These are phyloP conservation scores for Xylariales sp. DNA, from an alignment of 2,329 filamentous ascomycete genomes.

Conservation along the genomic window DNA sequence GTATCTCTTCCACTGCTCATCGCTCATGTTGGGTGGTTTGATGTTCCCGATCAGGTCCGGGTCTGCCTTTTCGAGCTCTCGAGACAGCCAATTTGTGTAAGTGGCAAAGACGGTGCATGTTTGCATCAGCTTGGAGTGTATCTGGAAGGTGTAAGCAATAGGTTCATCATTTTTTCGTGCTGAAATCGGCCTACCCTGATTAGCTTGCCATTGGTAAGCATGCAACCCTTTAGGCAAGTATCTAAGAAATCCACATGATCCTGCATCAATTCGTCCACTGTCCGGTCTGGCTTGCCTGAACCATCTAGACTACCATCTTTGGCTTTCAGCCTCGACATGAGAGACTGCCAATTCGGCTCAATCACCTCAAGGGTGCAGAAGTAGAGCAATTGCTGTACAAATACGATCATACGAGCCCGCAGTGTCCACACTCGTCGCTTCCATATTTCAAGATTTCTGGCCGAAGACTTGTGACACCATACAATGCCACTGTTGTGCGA, in stretches of 20 bases:
- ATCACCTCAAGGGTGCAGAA: slow-evolving; percentile 97
- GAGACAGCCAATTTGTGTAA: slow-evolving; percentile 81
- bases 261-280: slow-evolving; percentile 97
- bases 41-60: slow-evolving; percentile 62
- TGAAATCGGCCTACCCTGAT: slow-evolving; percentile 75
- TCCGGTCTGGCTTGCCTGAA: slow-evolving; percentile 47
- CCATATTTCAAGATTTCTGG: slow-evolving; percentile 77
- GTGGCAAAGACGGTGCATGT: slow-evolving; percentile 92
- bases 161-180: no score
- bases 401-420: slow-evolving; percentile 90
- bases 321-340: slow-evolving; percentile 80
- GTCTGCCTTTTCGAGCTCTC: slow-evolving; percentile 79
- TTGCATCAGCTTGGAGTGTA: slow-evolving; percentile 94
- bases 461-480: slow-evolving; percentile 78
- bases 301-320: slow-evolving; percentile 45
- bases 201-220: slow-evolving; percentile 95
- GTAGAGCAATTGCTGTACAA: slow-evolving; percentile 93
- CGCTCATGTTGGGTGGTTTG: slow-evolving; percentile 55
- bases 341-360: slow-evolving; percentile 91
- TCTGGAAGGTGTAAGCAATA: slow-evolving; percentile 47
- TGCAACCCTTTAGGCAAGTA: slow-evolving; percentile 97
- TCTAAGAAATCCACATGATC: slow-evolving; percentile 98
- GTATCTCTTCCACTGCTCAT: slow-evolving; percentile 57
- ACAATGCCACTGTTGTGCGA: slow-evolving; percentile 75
- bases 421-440: slow-evolving; percentile 90